Conservation (phyloP, 495 filamentous ascomycete species). For the Podospora didyma region DNA sequence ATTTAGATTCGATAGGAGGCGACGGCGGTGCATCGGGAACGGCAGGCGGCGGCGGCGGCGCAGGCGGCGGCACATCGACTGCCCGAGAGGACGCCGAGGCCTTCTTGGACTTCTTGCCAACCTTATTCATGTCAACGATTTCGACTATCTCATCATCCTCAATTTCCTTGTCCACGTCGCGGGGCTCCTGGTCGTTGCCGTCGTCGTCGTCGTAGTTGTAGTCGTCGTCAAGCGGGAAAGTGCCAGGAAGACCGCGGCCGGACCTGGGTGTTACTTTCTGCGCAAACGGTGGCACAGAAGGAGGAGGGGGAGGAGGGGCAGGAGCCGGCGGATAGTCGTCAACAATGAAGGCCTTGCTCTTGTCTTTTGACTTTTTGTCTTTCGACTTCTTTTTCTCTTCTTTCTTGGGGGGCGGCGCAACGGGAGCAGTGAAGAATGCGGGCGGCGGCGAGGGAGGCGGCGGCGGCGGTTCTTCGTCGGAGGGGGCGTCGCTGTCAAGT, state of each 20-base stretch:
- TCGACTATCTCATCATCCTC: slow-evolving; percentile 43
- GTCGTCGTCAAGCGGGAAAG: slow-evolving; percentile 43
- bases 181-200: slow-evolving; percentile 19
- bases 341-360: slow-evolving; percentile 10
- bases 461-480: slow-evolving; percentile 14
- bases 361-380: slow-evolving; percentile 21
- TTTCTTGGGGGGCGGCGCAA: slow-evolving; percentile 8
- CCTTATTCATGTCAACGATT: slow-evolving; percentile 45
- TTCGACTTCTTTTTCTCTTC: slow-evolving; percentile 26
- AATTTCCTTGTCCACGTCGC: slow-evolving; percentile 21
- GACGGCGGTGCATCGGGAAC: slow-evolving; percentile 42
- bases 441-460: slow-evolving; percentile 10
- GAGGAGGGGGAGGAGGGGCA: slow-evolving; percentile 17
- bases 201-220: slow-evolving; percentile 18
- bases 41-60: slow-evolving; percentile 36
- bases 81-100: slow-evolving; percentile 19
- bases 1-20: slow-evolving; percentile 34
- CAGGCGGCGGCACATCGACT: slow-evolving; percentile 27
- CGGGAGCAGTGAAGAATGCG: not conserved
- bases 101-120: slow-evolving; percentile 29
- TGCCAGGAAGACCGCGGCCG: slow-evolving; percentile 35
- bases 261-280: slow-evolving; percentile 40
- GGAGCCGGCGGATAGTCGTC: slow-evolving; percentile 13
- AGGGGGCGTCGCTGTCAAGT: slow-evolving; percentile 36
- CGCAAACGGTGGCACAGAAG: slow-evolving; percentile 30